A percentile compares a stretch with the other conserved stretches of the same genome.
These are phyloP conservation scores for Polyporus arcularius DNA, from an alignment of 768 basidiomycete genomes.

Conservation along the genomic window DNA sequence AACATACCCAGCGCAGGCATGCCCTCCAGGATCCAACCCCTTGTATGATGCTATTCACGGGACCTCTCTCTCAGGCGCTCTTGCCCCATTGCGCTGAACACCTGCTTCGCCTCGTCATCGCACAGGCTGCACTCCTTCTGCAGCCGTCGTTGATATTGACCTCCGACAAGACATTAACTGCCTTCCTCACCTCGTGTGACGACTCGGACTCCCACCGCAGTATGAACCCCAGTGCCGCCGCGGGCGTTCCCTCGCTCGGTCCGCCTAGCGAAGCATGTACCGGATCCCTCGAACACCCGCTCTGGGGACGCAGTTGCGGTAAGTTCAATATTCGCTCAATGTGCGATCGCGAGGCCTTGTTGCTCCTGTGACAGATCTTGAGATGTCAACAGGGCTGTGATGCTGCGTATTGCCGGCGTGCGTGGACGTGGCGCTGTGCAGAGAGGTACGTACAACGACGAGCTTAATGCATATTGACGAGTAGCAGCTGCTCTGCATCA, in stretches of 20 bases:
- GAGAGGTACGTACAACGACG: conserved; percentile 3
- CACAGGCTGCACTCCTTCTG: no score
- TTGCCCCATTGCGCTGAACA: not conserved
- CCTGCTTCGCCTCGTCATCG: no score
- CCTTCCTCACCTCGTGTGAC: not conserved
- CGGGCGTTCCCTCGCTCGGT: not conserved
- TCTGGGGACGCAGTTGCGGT: not conserved
- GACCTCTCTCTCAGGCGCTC: not conserved
- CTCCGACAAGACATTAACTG: no score
- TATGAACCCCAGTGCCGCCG: not conserved
- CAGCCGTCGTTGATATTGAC: no score
- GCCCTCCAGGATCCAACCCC: not conserved
- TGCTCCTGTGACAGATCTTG: not conserved
- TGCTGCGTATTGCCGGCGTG: not conserved
- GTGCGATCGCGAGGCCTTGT: not conserved
- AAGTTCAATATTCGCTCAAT: not conserved
- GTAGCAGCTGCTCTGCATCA: not conserved
- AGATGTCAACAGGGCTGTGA: not conserved
- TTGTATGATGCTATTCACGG: not conserved
- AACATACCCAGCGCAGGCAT: not conserved
- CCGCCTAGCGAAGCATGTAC: not conserved
- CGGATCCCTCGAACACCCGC: not conserved
- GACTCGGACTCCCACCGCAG: not conserved
- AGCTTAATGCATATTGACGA: not conserved
- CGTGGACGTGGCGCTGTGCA: not conserved